Evolutionary conservation across 73 alveolate species (phyloP), one percentile per base, ranked within the genome.

Genomic region (Paraurostyla sp.): DNA sequence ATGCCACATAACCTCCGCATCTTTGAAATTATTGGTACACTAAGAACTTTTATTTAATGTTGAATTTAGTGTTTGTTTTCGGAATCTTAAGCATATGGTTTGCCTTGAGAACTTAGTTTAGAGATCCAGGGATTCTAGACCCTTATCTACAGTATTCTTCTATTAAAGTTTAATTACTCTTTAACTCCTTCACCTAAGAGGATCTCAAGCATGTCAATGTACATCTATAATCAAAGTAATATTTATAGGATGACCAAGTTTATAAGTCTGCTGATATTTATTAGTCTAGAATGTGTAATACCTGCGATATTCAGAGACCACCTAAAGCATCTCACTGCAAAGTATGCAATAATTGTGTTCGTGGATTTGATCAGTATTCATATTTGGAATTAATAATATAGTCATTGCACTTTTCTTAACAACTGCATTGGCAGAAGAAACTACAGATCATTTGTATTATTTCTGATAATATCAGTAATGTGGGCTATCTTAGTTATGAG

Each of bases 371-470:
- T 51, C 99, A 97, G 82, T 65, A 65, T 6, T 36, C 56, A 2
- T 45, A 38, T 38, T 16, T 20, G 50, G 18, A 46, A 76, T 45
- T 52, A 13, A 45, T 1, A 50, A 15, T n/a, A 15, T 29, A 88
- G 94, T 93, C 99, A 98, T 76, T 97, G 99, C 84, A 97, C 97
- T 48, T 97, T 93, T 86, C 93, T 98, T 25, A 98, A 98, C 85
- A 97, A 96, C 83, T 98, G 99, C 52, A 95, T 98, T 43, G 99
- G 99, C n/a, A 78, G 89, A 76, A 95, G 99, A 91, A 97, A 97
- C 92, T 91, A 93, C 62, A 95, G 93, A 82, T 83, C 83, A 78
- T 97, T 97, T 89, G 94, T 94, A 52, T 56, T 92, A 25, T 93
- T 96, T 71, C 76, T 93, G 46, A 33, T 73, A 13, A 36, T 45